A percentile compares a stretch with the other conserved stretches of the same genome.
These are phyloP conservation scores for Auxenochlorella pyrenoidosa DNA, from an alignment of 139 green algal species.

Conservation along the genomic window DNA sequence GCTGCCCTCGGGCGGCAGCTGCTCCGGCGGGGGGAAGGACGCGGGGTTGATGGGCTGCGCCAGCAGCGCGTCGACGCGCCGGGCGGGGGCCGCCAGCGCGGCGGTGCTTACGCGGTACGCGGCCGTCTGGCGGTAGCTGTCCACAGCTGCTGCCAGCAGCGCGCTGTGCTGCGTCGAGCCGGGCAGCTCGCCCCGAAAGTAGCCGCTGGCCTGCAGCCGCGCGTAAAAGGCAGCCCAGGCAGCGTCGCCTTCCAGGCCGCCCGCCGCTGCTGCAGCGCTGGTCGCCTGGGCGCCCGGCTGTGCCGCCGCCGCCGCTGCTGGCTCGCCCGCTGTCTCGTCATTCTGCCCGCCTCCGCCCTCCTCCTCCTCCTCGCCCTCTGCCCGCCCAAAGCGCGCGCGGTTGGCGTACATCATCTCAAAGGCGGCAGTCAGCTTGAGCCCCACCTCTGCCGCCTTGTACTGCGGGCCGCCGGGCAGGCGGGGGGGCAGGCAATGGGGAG, in stretches of 20 bases:
- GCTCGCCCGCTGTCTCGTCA: not conserved
- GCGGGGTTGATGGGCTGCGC: not conserved
- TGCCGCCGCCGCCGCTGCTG: not conserved
- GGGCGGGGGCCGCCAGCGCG: slow-evolving; percentile 16
- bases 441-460: slow-evolving; percentile 55
- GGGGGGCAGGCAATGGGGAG: too few relatives aligned
- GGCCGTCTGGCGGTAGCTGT: slow-evolving; percentile 43
- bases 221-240: slow-evolving; percentile 53
- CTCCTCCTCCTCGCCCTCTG: not conserved
- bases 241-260: slow-evolving; percentile 40
- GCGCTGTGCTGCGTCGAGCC: slow-evolving; percentile 14
- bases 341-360: not conserved
- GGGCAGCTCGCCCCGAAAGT: slow-evolving; percentile 1
- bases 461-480: not conserved
- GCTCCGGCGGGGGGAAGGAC: not conserved
- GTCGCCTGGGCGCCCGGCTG: not conserved
- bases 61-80: slow-evolving; percentile 13
- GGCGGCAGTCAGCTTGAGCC: slow-evolving; percentile 76
- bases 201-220: slow-evolving; percentile 36
- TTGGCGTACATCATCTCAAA: slow-evolving; percentile 73
- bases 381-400: slow-evolving; percentile 2
- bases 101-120: slow-evolving; percentile 8
- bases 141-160: slow-evolving; percentile 7
- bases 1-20: slow-evolving; percentile 45
- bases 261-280: slow-evolving; percentile 9